These are phyloP conservation scores for Terana coerulea DNA, from an alignment of 768 basidiomycete species.

Conservation along the genomic window DNA sequence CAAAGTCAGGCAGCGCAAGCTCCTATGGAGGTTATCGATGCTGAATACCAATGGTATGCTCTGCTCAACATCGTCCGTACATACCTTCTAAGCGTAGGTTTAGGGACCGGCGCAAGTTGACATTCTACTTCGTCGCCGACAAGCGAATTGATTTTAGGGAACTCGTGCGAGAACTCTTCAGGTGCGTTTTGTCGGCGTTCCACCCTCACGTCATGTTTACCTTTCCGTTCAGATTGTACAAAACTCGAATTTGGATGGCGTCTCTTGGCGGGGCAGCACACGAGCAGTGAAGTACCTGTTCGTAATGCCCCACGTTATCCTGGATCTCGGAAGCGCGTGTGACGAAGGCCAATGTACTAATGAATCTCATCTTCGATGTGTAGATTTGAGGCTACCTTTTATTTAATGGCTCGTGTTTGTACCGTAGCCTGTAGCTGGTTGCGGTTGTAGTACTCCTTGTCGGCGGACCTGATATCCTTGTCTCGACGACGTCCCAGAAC, in stretches of 20 bases:
- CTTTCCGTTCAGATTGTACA: constrained; percentile 60
- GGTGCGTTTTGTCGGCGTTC: constrained; percentile 41
- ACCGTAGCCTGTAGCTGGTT: neutral
- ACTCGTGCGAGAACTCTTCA: constrained; percentile 90
- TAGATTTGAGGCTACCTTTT: constrained; percentile 4
- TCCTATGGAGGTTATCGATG: constrained; percentile 99
- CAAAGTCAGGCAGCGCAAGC: constrained; percentile 89
- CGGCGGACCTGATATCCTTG: constrained; percentile 9
- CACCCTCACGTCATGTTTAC: constrained; percentile 7
- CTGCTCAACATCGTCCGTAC: no score
- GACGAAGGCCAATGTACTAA: no score
- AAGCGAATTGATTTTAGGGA: constrained; percentile 96
- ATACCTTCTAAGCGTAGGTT: no score
- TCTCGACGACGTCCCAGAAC: neutral
- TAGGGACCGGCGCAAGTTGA: constrained; percentile 97
- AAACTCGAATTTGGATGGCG: constrained; percentile 96
- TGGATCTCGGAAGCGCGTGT: neutral
- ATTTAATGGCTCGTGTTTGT: neutral
- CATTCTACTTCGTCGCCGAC: constrained; percentile 96
- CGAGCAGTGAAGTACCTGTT: constrained; percentile 34
- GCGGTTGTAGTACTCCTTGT: neutral
- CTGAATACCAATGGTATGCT: constrained; percentile 96
- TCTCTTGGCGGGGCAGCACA: constrained; percentile 57
- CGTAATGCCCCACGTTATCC: neutral
- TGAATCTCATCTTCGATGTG: constrained; percentile 5